Evolutionary conservation across 768 basidiomycete species (phyloP), one percentile per base, ranked within the genome.

Genomic region (Agrocybe praecox): DNA sequence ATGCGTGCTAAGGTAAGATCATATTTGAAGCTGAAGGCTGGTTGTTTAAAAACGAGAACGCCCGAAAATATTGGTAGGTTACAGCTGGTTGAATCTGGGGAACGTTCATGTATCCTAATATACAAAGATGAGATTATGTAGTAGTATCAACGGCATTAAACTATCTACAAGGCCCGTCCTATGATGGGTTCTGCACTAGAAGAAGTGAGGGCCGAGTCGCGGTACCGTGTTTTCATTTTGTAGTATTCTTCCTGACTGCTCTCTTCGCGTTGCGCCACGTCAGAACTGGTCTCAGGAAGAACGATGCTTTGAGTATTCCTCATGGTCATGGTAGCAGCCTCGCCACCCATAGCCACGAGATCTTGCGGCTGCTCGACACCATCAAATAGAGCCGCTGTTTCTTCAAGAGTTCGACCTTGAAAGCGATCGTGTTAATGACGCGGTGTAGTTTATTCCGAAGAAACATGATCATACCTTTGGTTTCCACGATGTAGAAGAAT

Each of bases 361-460:
- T 79, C 76, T 19, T 73, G 69, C 24, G 72, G 70, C 22, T 71
- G 72, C 26, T 79, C 70, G 45, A 83, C 80, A 17, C 88, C 85
- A 57, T 90, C 89, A 55, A 90, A 90, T 11, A 90, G 69, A 2
- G 80, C 82, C 0, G 88, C 83, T 0, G 88, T 90, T 67, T 90
- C 89, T 69, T 90, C 89, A 33, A 89, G 74, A 1, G 88, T 89
- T 24, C 81, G 79, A 8, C 84, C 83, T 77, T 49, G 5, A 40
- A 11, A 23, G 29, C 32, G 48, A 21, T 12, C 2, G 19, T 14
- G 7, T 48, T 5, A 48, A 40, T 26, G 18, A 34, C 26, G 21
- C 3, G 49, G 42, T 43, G 29, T 5, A 17, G 46, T 40, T 15
- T n/a, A 3, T 40, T 5, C 26, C 19, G 42, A 7, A 47, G 57